These are phyloP conservation scores for Solioccasus polychromus DNA, from an alignment of 768 basidiomycete species.

Conservation along the genomic window DNA sequence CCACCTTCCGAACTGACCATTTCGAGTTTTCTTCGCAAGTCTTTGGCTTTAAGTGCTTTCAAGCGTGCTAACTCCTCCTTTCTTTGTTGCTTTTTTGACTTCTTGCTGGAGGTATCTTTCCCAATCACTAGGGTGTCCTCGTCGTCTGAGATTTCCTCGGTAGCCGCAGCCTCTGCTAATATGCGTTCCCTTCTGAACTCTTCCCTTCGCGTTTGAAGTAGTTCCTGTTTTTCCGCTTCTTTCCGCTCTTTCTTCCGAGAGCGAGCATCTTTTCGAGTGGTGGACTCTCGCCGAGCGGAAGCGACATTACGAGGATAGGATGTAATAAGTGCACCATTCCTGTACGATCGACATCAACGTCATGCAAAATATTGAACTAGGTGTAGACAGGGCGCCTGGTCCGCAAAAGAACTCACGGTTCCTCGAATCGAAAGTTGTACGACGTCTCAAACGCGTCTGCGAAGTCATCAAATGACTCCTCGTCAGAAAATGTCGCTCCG, in stretches of 20 bases:
- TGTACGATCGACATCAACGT: conserved; percentile 24
- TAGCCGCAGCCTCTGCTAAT: conserved; percentile 61
- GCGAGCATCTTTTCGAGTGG: conserved; percentile 81
- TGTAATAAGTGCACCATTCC: conserved; percentile 61
- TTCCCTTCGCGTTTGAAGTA: conserved; percentile 81
- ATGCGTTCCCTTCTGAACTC: conserved; percentile 71
- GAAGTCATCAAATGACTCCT: conserved; percentile 84
- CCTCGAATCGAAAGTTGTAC: conserved; percentile 98
- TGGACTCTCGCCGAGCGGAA: conserved; percentile 70
- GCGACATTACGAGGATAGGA: conserved; percentile 75
- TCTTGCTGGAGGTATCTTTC: conserved; percentile 66
- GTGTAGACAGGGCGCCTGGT: too few relatives aligned
- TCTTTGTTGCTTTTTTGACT: conserved; percentile 20
- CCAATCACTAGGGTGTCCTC: neutral
- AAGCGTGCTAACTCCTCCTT: conserved; percentile 80
- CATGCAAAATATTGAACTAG: too few relatives aligned
- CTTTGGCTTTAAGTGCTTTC: conserved; percentile 82
- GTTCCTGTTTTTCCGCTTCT: conserved; percentile 55
- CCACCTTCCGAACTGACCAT: conserved; percentile 72
- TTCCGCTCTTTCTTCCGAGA: conserved; percentile 74
- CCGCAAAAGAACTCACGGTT: conserved; percentile 66
- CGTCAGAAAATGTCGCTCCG: conserved; percentile 44
- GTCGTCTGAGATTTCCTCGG: conserved; percentile 69
- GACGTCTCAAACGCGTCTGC: conserved; percentile 92
- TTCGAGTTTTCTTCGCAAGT: conserved; percentile 73